These are phyloP conservation scores for Pyrus hybrid DNA, from an alignment of 331 rosid species.

Conservation along the genomic window DNA sequence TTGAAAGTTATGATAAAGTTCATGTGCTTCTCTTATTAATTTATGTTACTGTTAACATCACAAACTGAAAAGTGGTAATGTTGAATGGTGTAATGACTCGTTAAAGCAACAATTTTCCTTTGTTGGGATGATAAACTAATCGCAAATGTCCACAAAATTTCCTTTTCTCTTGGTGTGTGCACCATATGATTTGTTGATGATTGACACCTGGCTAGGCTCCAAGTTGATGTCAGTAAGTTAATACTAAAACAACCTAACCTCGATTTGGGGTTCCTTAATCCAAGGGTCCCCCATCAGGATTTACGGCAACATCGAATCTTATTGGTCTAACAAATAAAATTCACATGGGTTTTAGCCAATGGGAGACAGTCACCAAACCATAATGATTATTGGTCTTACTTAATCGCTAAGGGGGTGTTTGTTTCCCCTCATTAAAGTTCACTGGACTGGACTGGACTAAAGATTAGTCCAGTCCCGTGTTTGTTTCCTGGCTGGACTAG, in stretches of 20 bases:
- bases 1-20: slow-evolving; percentile 22
- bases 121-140: slow-evolving; percentile 23
- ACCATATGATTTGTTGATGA: slow-evolving; percentile 53
- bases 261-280: slow-evolving; percentile 9
- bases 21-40: slow-evolving; percentile 42
- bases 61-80: slow-evolving; percentile 7
- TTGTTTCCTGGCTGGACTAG: too few relatives aligned
- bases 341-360: slow-evolving; percentile 55
- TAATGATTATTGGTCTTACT: slow-evolving; percentile 13
- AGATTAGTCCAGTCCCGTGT: too few relatives aligned
- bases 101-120: slow-evolving; percentile 29
- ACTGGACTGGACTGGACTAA: too few relatives aligned
- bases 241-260: slow-evolving; percentile 4
- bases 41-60: slow-evolving; percentile 12
- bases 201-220: slow-evolving; percentile 64
- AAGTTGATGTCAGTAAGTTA: slow-evolving; percentile 3
- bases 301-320: slow-evolving; percentile 43
- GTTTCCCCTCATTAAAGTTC: too few relatives aligned
- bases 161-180: slow-evolving; percentile 31
- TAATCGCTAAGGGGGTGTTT: neutral
- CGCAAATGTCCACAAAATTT: slow-evolving; percentile 2
- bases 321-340: slow-evolving; percentile 42
- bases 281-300: slow-evolving; percentile 17
- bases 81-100: slow-evolving; percentile 15
- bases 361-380: slow-evolving; percentile 34